A percentile compares a stretch with the other conserved stretches of the same genome.
Conservation (phyloP, 1,139 yeast genomes). For the Candida sojae region DNA sequence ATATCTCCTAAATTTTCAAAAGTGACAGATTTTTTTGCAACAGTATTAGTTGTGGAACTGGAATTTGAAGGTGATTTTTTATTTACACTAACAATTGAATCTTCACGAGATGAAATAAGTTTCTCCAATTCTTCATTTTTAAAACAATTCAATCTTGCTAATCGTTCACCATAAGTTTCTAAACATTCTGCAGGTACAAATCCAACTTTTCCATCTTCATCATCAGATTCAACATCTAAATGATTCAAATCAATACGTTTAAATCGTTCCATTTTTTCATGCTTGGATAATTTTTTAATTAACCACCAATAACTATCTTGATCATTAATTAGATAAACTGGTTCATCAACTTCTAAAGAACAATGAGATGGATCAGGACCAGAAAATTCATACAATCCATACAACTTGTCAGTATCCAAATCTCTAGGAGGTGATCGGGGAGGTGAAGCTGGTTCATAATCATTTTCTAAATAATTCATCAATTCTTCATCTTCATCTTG, state of each 20-base stretch:
- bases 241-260: conserved; percentile 9
- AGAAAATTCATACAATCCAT: conserved; percentile 81
- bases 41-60: conserved; percentile 5
- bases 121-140: conserved; percentile 78
- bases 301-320: conserved; percentile 98
- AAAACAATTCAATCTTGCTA: conserved; percentile 91
- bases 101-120: conserved; percentile 16
- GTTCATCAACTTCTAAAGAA: conserved; percentile 75
- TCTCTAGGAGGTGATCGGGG: conserved; percentile 84
- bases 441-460: conserved; percentile 52
- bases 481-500: conserved; percentile 16
- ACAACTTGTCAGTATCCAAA: conserved; percentile 78
- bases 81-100: conserved; percentile 1
- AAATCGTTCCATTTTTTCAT: conserved; percentile 26
- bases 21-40: conserved; percentile 37
- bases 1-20: conserved; percentile 40
- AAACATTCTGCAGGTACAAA: conserved; percentile 96
- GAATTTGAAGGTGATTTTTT: conserved; percentile 11
- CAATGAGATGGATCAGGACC: conserved; percentile 97
- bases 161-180: conserved; percentile 87
- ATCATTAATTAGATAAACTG: conserved; percentile 80
- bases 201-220: conserved; percentile 72
- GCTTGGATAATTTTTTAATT: conserved; percentile 60
- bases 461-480: conserved; percentile 21
- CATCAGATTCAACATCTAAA: conserved; percentile 26